Percentiles rank a stretch among this genome's conserved stretches.
These are phyloP conservation scores for Tuber indicum DNA, from an alignment of 495 filamentous ascomycete genomes.

Conservation along the genomic window DNA sequence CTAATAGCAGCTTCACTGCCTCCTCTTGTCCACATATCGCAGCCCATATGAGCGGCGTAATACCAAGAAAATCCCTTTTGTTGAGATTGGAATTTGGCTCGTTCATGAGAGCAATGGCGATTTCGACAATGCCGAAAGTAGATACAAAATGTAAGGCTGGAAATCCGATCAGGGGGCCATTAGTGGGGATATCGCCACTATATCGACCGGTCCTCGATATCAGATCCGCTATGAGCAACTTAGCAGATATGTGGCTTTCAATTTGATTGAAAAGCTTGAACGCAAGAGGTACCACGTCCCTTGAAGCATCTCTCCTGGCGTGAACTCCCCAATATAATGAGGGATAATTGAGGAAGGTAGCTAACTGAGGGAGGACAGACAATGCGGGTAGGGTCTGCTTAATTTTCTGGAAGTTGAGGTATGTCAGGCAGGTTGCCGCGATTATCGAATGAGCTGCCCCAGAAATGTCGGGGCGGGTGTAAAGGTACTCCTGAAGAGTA, in stretches of 20 bases:
- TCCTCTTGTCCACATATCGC: background rate
- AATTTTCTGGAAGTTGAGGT: background rate
- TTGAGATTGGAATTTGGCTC: background rate
- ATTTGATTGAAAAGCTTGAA: background rate
- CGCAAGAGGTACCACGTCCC: background rate
- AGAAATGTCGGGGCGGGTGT: background rate
- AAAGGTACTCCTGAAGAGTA: background rate
- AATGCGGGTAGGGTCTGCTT: background rate
- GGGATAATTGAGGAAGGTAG: background rate
- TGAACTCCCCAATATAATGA: background rate
- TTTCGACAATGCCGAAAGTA: background rate
- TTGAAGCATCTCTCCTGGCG: background rate
- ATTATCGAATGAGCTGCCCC: background rate
- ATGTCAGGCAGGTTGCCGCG: background rate
- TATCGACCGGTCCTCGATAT: background rate
- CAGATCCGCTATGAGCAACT: background rate
- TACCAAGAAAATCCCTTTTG: background rate
- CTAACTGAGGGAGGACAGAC: background rate
- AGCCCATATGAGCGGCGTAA: background rate
- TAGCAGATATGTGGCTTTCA: background rate
- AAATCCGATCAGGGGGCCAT: background rate
- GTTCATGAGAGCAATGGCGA: background rate
- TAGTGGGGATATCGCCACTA: background rate
- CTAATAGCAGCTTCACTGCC: background rate
- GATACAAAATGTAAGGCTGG: background rate